Conservation (phyloP, 2,329 filamentous ascomycete genomes). For the Ascochyta koolunga region DNA sequence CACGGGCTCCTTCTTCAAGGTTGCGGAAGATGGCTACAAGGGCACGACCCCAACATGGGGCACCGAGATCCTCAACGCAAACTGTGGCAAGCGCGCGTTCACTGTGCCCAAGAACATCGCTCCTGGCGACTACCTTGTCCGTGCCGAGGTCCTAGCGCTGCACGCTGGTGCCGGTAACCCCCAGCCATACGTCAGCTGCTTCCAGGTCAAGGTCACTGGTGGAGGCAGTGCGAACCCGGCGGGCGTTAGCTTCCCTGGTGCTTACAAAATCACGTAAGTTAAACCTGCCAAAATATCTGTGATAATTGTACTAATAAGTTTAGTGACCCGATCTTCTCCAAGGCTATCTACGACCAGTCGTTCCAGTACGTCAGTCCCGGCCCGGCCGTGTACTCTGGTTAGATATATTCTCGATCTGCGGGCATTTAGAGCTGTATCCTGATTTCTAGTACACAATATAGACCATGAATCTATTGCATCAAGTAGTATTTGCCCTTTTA, state of each 20-base stretch:
- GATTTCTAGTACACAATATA: background rate
- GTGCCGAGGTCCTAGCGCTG: constrained; percentile 43
- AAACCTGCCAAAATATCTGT: background rate
- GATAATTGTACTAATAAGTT: background rate
- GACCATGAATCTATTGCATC: background rate
- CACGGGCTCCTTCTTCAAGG: constrained; percentile 46
- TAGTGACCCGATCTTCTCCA: constrained; percentile 41
- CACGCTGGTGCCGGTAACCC: constrained; percentile 41
- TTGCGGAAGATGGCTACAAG: constrained; percentile 46
- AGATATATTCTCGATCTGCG: background rate
- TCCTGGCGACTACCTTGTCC: constrained; percentile 42
- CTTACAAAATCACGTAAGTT: constrained; percentile 37
- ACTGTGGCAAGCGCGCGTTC: constrained; percentile 46
- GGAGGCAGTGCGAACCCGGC: constrained; percentile 41
- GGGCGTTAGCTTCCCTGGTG: constrained; percentile 45
- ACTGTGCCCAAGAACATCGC: constrained; percentile 44
- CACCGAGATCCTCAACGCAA: constrained; percentile 48
- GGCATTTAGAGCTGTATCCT: background rate
- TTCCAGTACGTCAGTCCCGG: constrained; percentile 47
- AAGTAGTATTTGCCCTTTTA: no score
- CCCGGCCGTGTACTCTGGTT: constrained; percentile 43
- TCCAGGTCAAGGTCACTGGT: constrained; percentile 47
- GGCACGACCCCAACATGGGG: constrained; percentile 46
- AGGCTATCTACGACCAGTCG: constrained; percentile 41
- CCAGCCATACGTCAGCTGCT: constrained; percentile 46